Base-by-base conservation (phyloP, 768 basidiomycete genomes). In the Crepidotus variabilis region DNA sequence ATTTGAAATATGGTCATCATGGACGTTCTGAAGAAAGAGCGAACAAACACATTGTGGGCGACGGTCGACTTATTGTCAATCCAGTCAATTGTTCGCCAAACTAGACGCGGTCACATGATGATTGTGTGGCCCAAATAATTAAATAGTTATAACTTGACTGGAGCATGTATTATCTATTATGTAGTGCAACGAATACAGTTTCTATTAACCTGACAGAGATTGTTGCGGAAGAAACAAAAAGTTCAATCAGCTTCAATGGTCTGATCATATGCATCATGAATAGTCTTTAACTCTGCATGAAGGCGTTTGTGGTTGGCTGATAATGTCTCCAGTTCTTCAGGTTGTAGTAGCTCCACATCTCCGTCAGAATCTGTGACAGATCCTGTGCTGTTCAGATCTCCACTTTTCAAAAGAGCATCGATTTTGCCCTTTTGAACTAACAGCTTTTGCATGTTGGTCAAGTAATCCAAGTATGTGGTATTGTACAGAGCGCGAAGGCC, bases 401-500 rank as follows among this genome's bases (percentile, higher is more conserved):
- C 61, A 36, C 69, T 75, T 20, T 73, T 75, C 39, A 88, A 64
- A 50, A 85, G 65, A n/a, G 71, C 74, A 66, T 83, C 78, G 28
- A 85, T 73, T 63, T 78, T 81, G 49, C 69, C 66, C 62, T 80
- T 81, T 65, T 86, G 80, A 6, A 71, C 71, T 21, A 77, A 65
- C 48, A 86, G 65, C 63, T 77, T 71, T 32, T 75, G 68, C 59
- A 80, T 82, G 14, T 75, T 69, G 1, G 64, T 62, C 46, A 85
- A 58, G 60, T 88, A 88, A 35, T 78, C 73, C 9, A 69, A 50
- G 59, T 86, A 90, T 22, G 75, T 74, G 13, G 69, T 61, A 35
- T 75, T 75, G 57, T 89, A 90, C 49, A 76, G 72, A 23, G 70
- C 68, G 13, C 85, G 82, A 21, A 89, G 75, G 22, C 71, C 71